These are phyloP conservation scores for Jacaranda copaia DNA, from an alignment of 257 asterid genomes.

Conservation along the genomic window DNA sequence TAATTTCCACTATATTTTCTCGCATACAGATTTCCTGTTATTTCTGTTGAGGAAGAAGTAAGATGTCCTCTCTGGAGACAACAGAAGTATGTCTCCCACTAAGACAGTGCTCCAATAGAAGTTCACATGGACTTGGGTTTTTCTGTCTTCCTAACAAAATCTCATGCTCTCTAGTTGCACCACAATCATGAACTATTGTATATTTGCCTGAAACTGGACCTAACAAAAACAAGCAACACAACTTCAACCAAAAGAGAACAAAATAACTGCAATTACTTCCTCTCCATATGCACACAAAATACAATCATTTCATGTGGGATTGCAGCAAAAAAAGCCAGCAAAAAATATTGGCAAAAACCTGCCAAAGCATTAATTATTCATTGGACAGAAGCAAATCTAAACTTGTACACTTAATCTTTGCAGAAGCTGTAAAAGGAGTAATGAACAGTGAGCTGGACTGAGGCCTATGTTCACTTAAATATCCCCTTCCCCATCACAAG, in stretches of 20 bases:
- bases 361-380: constrained; percentile 1
- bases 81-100: constrained; percentile 54
- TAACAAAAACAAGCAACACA: not conserved
- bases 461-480: not conserved
- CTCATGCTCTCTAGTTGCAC: not conserved
- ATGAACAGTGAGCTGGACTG: not conserved
- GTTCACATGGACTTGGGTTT: constrained; percentile 38
- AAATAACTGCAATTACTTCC: not conserved
- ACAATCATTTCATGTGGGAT: constrained; percentile 20
- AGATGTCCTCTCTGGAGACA: constrained; percentile 25
- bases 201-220: not conserved
- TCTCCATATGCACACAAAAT: not conserved
- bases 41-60: constrained; percentile 28
- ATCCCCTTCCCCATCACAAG: not conserved
- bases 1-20: not conserved
- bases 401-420: constrained; percentile 8
- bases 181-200: not conserved
- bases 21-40: not conserved
- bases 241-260: not conserved
- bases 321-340: not conserved
- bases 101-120: constrained; percentile 22
- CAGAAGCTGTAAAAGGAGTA: not conserved
- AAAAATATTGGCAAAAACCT: not conserved
- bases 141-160: constrained; percentile 15
- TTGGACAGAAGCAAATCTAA: constrained; percentile 21